Evolutionary conservation across 202 grass and related monocot species (phyloP), one percentile per base, ranked within the genome.

Genomic region (Dendrocalamus latiflorus): DNA sequence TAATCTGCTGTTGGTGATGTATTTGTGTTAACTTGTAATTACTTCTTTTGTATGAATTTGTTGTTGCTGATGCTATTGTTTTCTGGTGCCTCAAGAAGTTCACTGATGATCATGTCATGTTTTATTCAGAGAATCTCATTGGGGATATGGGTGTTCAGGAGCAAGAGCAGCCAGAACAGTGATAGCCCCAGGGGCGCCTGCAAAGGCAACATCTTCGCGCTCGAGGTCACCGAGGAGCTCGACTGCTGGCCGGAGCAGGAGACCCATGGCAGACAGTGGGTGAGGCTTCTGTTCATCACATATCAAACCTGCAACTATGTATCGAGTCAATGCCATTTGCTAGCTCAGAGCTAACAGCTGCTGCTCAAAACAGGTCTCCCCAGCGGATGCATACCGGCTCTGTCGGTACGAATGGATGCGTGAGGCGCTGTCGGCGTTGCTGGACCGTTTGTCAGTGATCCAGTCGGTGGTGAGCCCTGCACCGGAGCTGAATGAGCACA

Each of bases 141-240:
- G 26, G 95, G 92, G 59, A 37, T 83, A 20, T 98, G 92, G 92
- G 83, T 95, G 54, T 90, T 98, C 71, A 91, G 85, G 83, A 98
- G 95, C 89, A 98, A 98, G 91, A 98, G 95, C 83, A 95, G 82
- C 11, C 80, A 91, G 82, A 84, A 75, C 63, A 76, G 26, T 42
- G 88, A 84, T 62, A 90, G 89, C 68, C 79, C 76, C 20, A 72
- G 83, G 59, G 89, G 95, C 83, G 75, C 92, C 36, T 98, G 95
- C 83, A 95, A 91, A 85, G 95, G 92, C 80, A 76, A 90, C 83
- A 89, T 98, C 67, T 98, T 95, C 81, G 92, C 92, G 36, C 66
- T 98, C 26, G 82, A 98, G 81, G 95, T 98, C 36, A 85, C 68
- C 11, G 92, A 98, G 57, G 90, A 91, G 89, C 79, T 98, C 6